Conservation (phyloP, 306 rosid species). For the Luffa aegyptiaca region DNA sequence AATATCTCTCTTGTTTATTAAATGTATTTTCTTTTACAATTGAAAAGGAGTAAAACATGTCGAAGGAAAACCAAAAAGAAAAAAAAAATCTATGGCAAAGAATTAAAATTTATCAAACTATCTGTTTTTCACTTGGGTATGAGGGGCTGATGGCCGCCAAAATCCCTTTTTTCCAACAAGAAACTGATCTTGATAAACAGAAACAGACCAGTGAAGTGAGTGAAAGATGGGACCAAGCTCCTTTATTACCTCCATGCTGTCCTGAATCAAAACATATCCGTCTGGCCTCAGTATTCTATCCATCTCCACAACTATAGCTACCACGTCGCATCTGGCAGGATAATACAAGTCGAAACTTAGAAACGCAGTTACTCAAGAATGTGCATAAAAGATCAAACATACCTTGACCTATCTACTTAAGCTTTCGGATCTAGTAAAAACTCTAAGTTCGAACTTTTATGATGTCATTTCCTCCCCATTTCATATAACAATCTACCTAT, state of each 20-base stretch:
- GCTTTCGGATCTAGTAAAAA: background rate
- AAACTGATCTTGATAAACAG: slow-evolving; percentile 37
- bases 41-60: background rate
- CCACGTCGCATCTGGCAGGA: slow-evolving; percentile 53
- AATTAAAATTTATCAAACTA: background rate
- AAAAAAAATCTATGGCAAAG: background rate
- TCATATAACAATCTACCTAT: background rate
- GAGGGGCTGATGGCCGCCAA: slow-evolving; percentile 58
- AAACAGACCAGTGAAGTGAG: slow-evolving; percentile 72
- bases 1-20: too few species aligned
- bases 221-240: slow-evolving; percentile 49
- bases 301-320: slow-evolving; percentile 55
- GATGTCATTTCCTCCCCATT: background rate
- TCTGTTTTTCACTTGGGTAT: slow-evolving; percentile 4
- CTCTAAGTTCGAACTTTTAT: background rate
- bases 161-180: slow-evolving; percentile 67
- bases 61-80: background rate
- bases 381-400: background rate
- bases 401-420: background rate
- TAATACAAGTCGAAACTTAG: background rate
- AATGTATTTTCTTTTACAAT: background rate
- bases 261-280: slow-evolving; percentile 64
- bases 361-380: background rate
- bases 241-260: slow-evolving; percentile 46
- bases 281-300: slow-evolving; percentile 84